These are phyloP conservation scores for Phycomyces nitens DNA, from an alignment of 192 early-diverging fungal genomes.

Conservation along the genomic window DNA sequence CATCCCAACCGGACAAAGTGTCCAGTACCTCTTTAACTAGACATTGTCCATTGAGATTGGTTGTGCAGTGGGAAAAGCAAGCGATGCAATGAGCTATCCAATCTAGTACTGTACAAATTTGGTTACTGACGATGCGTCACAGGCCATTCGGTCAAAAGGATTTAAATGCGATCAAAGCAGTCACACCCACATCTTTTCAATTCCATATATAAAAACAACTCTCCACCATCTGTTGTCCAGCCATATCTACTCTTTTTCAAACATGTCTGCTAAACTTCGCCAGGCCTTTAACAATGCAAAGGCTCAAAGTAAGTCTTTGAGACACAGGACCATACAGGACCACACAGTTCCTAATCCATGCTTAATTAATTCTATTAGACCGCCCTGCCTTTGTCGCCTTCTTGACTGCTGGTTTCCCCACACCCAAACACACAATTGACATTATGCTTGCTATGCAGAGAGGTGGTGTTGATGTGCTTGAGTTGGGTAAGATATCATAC, in stretches of 20 bases:
- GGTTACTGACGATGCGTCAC: background rate
- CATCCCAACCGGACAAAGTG: too few relatives aligned
- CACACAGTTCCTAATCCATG: too few relatives aligned
- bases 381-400: slow-evolving; percentile 91
- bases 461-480: slow-evolving; percentile 94
- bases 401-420: slow-evolving; percentile 90
- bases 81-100: too few relatives aligned
- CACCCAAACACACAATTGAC: slow-evolving; percentile 74
- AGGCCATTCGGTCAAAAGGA: background rate
- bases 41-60: too few relatives aligned
- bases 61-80: too few relatives aligned
- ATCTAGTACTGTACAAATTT: too few relatives aligned
- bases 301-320: slow-evolving; percentile 6
- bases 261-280: slow-evolving; percentile 4
- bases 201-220: background rate
- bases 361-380: slow-evolving; percentile 39
- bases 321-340: too few relatives aligned
- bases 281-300: slow-evolving; percentile 10
- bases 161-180: background rate
- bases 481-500: slow-evolving; percentile 67
- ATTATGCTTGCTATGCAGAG: slow-evolving; percentile 82
- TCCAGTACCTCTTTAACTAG: too few relatives aligned
- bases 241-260: slow-evolving; percentile 6
- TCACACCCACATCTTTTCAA: background rate
- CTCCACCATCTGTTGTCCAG: slow-evolving; percentile 3